Conservation (phyloP, 1,284 basidiomycete species). For the Trametes sp. region DNA sequence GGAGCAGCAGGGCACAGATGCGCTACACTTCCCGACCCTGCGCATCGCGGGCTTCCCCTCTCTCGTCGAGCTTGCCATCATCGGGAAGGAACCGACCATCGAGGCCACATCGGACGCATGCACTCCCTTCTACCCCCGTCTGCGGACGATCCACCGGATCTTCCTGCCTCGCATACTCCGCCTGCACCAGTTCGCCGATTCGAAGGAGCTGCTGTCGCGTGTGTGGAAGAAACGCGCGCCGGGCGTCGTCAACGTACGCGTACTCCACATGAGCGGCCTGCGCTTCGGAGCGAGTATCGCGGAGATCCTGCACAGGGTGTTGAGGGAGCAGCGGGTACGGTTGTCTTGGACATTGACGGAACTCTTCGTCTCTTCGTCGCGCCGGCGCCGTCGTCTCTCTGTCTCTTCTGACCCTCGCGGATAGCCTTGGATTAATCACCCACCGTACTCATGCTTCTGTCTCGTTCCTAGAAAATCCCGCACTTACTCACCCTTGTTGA, state of each 20-base stretch:
- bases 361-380: background rate
- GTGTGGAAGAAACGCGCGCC: constrained; percentile 7
- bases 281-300: background rate
- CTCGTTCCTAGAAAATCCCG: too few relatives aligned
- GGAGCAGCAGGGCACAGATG: constrained; percentile 1
- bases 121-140: constrained; percentile 2
- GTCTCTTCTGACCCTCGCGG: background rate
- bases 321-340: background rate
- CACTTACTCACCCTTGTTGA: too few relatives aligned
- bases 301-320: background rate
- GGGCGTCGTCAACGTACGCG: background rate
- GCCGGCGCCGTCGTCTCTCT: background rate
- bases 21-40: constrained; percentile 10
- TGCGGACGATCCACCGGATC: constrained; percentile 1
- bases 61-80: constrained; percentile 14
- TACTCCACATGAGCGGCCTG: background rate
- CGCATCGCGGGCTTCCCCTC: background rate
- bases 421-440: background rate
- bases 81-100: constrained; percentile 2
- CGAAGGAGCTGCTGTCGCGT: background rate
- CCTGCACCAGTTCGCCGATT: background rate
- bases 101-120: background rate
- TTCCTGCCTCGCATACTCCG: background rate
- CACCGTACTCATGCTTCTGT: too few relatives aligned
- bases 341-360: background rate